Evolutionary conservation across 768 basidiomycete genomes (phyloP), one percentile per base, ranked within the genome.

Genomic region (Collybia mongolica): DNA sequence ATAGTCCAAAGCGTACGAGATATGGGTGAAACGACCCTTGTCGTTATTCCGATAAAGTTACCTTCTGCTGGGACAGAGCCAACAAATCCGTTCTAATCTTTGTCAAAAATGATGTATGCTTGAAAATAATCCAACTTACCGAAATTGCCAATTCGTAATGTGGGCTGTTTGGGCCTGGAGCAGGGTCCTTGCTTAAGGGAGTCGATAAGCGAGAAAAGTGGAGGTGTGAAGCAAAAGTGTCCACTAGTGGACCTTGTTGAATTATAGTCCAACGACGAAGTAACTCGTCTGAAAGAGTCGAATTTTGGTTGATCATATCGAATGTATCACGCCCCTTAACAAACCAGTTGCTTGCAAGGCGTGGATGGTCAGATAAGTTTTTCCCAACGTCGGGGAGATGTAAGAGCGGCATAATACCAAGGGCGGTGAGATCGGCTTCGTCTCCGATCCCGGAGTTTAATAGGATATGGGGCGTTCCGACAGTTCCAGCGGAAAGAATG

Each of bases 81-180:
- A 32, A 32, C 32, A 12, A 32, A 32, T 3, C 32, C 32, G 11
- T 32, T 32, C 32, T 32, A 32, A 12, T 9, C 2, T 32, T 32
- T 14, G 32, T 32, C 32, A 32, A 32, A 32, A 32, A 6, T 5
- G 7, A 12, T 32, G 9, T 32, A 6, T 32, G 32, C 11, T 32
- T 12, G 11, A 32, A 14, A 14, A 3, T 6, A 12, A 32, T 28
- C n/a, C 32, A 32, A 32, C 32, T 9, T 42, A 72, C 70, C 9
- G 58, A 53, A 32, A 69, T 52, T 15, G 58, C 54, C 12, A 70
- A 43, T 40, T 73, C 72, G 41, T 67, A 67, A 46, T 72, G 70
- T 6, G 70, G 67, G 0, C 67, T 60, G 12, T 59, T 50, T 5
- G 60, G 60, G 0, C 72, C 72, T 0, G 69, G 58, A 3, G 72